These are phyloP conservation scores for Asterophora parasitica DNA, from an alignment of 768 basidiomycete species.

Conservation along the genomic window DNA sequence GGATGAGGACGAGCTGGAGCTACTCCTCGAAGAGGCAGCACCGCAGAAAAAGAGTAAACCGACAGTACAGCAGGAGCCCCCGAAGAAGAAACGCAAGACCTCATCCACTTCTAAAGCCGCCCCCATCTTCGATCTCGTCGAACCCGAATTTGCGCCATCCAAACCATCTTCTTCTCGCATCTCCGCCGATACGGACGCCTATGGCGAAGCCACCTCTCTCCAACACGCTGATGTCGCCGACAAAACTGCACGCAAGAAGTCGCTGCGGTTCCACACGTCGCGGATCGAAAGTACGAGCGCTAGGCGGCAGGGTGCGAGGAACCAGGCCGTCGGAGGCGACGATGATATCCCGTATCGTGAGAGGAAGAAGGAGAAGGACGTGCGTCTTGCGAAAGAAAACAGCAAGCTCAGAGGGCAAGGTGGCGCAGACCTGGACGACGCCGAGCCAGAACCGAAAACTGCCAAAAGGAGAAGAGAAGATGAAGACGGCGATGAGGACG, in stretches of 20 bases:
- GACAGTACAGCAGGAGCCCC: constrained; percentile 29
- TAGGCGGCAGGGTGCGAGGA: constrained; percentile 68
- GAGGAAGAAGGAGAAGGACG: constrained; percentile 58
- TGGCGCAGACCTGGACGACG: constrained; percentile 65
- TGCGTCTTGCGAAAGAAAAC: constrained; percentile 49
- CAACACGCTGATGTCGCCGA: constrained; percentile 72
- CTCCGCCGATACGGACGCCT: constrained; percentile 39
- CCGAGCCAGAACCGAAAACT: constrained; percentile 38
- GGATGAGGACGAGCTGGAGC: constrained; percentile 47
- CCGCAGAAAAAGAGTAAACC: constrained; percentile 17
- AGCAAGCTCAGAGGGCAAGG: constrained; percentile 42
- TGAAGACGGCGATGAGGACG: constrained; percentile 34
- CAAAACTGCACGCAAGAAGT: constrained; percentile 75
- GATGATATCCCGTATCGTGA: constrained; percentile 93
- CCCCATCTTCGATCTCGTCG: constrained; percentile 72
- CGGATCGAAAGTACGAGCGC: constrained; percentile 82
- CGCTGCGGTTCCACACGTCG: constrained; percentile 89
- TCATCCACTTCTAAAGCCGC: constrained; percentile 29
- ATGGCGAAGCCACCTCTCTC: constrained; percentile 72
- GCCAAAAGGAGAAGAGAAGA: constrained; percentile 31
- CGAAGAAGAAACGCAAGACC: constrained; percentile 64
- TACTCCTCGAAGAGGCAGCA: constrained; percentile 51
- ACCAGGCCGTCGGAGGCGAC: constrained; percentile 76
- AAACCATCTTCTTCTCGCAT: constrained; percentile 25
- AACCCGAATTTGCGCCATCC: constrained; percentile 63